phyloP scores from a whole-genome alignment of 164 flowering plant species.

The Tetracentron sinense region DNA sequence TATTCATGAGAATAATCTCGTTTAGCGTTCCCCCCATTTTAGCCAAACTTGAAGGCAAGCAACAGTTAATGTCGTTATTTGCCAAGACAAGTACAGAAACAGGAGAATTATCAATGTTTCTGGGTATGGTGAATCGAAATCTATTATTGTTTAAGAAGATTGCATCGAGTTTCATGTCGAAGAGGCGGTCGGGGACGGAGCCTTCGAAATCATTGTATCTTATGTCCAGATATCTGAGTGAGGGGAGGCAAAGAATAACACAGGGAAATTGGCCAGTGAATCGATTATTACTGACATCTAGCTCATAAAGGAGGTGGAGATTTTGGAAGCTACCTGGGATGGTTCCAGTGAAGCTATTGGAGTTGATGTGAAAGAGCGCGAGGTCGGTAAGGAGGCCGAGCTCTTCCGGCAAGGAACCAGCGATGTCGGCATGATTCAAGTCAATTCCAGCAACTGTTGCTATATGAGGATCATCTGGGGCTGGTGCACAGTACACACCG shows the following conservation, averaged over 20 bases:
- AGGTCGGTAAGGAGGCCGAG: constrained; percentile 71
- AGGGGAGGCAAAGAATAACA: constrained; percentile 44
- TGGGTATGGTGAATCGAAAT: constrained; percentile 40
- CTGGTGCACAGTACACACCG: constrained; percentile 74
- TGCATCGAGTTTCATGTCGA: constrained; percentile 65
- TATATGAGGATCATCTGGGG: constrained; percentile 49
- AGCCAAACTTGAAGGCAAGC: constrained; percentile 34
- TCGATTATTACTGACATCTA: constrained; percentile 73
- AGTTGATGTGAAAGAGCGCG: constrained; percentile 67
- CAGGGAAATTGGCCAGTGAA: constrained; percentile 53
- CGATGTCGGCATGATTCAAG: constrained; percentile 58
- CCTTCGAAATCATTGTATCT: constrained; percentile 67
- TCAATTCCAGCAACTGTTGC: constrained; percentile 77
- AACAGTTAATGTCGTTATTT: constrained; percentile 43
- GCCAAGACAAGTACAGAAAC: constrained; percentile 68
- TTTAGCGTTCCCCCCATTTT: constrained; percentile 39
- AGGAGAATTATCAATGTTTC: constrained; percentile 60
- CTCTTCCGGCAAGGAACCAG: constrained; percentile 53
- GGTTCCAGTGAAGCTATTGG: constrained; percentile 56
- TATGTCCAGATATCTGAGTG: constrained; percentile 58
- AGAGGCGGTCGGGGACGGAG: constrained; percentile 44
- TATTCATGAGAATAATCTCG: constrained; percentile 38
- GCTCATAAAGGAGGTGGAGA: constrained; percentile 49
- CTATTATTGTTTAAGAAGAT: constrained; percentile 72
- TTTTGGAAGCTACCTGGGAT: constrained; percentile 39